phyloP scores from a whole-genome alignment of 2,329 filamentous ascomycete genomes.

The Monilinia laxa region DNA sequence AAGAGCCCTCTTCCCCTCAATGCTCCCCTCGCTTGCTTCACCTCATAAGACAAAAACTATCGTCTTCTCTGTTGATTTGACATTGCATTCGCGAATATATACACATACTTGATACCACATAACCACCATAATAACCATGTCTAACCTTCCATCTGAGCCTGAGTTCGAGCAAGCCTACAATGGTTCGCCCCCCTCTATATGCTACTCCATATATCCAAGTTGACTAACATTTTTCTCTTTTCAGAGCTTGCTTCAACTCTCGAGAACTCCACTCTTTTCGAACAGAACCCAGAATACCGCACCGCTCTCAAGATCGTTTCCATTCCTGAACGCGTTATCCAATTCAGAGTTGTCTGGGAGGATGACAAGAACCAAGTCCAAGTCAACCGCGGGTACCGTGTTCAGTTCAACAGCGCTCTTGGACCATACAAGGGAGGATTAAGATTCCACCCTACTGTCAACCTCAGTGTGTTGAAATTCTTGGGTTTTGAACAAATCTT shows the following conservation, averaged over 20 bases:
- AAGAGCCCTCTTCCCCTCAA: neutral
- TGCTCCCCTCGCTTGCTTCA: neutral
- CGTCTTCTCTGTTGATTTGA: neutral
- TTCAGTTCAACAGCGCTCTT: conserved; percentile 97
- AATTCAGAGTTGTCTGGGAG: conserved; percentile 98
- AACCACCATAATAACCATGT: conserved; percentile 53
- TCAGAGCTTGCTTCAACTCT: conserved; percentile 91
- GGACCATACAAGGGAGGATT: conserved; percentile 98
- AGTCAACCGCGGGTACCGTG: conserved; percentile 92
- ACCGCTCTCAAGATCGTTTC: conserved; percentile 84
- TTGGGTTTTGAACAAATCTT: conserved; percentile 99
- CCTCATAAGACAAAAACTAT: neutral
- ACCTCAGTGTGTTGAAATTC: conserved; percentile 84
- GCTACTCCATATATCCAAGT: neutral
- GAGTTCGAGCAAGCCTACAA: conserved; percentile 99
- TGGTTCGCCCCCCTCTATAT: conserved; percentile 51
- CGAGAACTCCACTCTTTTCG: conserved; percentile 88
- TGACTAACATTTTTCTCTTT: conserved; percentile 12
- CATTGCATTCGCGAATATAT: neutral
- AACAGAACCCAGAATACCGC: conserved; percentile 92
- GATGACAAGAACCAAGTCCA: conserved; percentile 86
- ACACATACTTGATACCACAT: conserved; percentile 14
- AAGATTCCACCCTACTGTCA: conserved; percentile 88
- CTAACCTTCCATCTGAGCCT: conserved; percentile 82
- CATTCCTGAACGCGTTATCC: conserved; percentile 91